Percentiles rank a stretch among this genome's conserved stretches.
These are phyloP conservation scores for Monosporascus cannonballus DNA, from an alignment of 2,329 filamentous ascomycete species.

Conservation along the genomic window DNA sequence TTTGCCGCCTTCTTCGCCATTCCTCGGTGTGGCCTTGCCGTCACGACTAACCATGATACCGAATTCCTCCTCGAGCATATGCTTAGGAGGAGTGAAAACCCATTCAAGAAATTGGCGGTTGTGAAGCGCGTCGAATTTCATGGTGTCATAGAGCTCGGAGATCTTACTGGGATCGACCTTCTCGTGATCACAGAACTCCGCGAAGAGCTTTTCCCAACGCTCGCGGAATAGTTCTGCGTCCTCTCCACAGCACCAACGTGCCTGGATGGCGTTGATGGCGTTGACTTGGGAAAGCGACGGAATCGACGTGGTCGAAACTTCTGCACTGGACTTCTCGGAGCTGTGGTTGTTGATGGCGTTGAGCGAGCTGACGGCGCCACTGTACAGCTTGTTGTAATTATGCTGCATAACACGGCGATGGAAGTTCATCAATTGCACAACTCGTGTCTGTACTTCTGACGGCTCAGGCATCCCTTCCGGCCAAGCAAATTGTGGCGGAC, in stretches of 20 bases:
- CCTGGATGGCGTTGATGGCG: conserved; percentile 66
- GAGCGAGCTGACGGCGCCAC: conserved; percentile 58
- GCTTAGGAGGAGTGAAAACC: conserved; percentile 84
- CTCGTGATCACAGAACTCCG: conserved; percentile 92
- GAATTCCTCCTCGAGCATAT: conserved; percentile 68
- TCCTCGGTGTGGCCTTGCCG: conserved; percentile 29
- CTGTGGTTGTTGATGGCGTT: conserved; percentile 48
- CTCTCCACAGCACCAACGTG: conserved; percentile 93
- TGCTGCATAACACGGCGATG: conserved; percentile 91
- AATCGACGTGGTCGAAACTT: conserved; percentile 35
- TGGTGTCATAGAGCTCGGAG: conserved; percentile 95
- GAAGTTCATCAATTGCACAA: conserved; percentile 96
- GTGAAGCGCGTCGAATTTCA: conserved; percentile 98
- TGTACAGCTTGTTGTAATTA: conserved; percentile 79
- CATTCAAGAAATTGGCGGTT: conserved; percentile 95
- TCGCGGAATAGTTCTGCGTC: conserved; percentile 93
- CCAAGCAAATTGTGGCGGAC: conserved; percentile 97
- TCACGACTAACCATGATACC: conserved; percentile 37
- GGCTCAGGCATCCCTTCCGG: conserved; percentile 91
- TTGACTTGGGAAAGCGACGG: conserved; percentile 54
- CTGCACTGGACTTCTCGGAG: conserved; percentile 37
- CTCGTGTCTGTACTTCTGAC: conserved; percentile 82
- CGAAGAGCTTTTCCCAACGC: conserved; percentile 96
- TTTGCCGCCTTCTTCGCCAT: conserved; percentile 33
- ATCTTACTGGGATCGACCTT: conserved; percentile 99